Evolutionary conservation across 805 yeast species (phyloP), one percentile per base, ranked within the genome.

Genomic region (Hyphopichia homilentoma): DNA sequence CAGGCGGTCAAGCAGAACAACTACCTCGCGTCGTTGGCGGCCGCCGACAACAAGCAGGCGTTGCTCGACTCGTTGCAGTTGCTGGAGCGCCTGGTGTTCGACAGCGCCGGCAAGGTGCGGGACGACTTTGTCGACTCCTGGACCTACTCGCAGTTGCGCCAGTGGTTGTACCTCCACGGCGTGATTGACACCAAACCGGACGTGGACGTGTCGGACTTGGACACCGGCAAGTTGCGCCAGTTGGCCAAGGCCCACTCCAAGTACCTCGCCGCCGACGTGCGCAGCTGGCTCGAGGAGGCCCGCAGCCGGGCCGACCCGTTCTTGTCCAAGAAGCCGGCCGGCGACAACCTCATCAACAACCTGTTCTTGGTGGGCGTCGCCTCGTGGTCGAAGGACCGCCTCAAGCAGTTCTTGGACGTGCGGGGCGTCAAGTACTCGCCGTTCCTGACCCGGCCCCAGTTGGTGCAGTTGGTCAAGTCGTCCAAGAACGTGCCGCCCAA

Each of bases 61-160:
- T 38, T 67, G n/a, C 44, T 74, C 32, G 62, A 65, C 27, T 56
- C 68, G 2, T 45, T 75, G 30, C 57, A 68, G 32, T 39, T 66
- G 27, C 50, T 64, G 7, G 47, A 55, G 27, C 53, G 56, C 32
- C 44, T 57, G 5, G 40, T 67, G 3, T 60, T 60, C 32, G 70
- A 69, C 35, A 59, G 58, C 30, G 48, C 59, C 9, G 70, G 69
- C 12, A 36, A 55, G 18, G 44, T 70, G 37, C 68, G 63, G 41
- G 68, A 65, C 22, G 64, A 63, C 23, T 55, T 70, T 14, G 69
- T 76, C 48, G 62, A 73, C 36, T 54, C 63, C 12, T 77, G 82
- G 82, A 54, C 75, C 3, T 61, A 70, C 16, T 59, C 68, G 4
- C 83, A 79, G 44, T 53, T 80, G 37, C 59, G 65, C 44, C 70